Base-by-base conservation (phyloP, 305 asterid species). In the Solanum chacoense region DNA sequence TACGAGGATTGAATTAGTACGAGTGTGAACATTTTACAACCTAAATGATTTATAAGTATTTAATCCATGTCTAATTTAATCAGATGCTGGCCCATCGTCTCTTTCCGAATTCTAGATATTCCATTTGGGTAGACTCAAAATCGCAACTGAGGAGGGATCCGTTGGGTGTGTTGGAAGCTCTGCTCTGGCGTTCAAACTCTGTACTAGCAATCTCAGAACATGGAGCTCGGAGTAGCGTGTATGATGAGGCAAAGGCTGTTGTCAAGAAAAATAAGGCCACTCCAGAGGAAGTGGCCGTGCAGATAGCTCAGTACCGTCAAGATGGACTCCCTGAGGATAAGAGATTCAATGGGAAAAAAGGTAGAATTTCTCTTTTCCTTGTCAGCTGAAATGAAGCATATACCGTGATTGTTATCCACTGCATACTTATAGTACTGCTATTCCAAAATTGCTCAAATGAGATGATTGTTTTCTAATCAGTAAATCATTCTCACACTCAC, bases 41-140 rank as follows among this genome's bases (percentile, higher is more conserved):
- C 29, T 34, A 13, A 22, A 28, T 87, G 37, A 26, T 77, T 11
- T 87, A 38, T 65, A 22, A 88, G 75, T 34, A 75, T 88, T 34
- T 88, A 88, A 45, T 91, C 79, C 59, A 22, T 55, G 67, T 88
- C 31, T 86, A 74, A 86, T 92, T 34, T 89, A 90, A 85, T 89
- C 98, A 97, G 99, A 95, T 97, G 99, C 95, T 97, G 90, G 93
- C 98, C 50, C 99, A 97, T 91, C 99, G 99, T 84, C 98, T 98
- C 90, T 98, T 98, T 89, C 99, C 99, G 72, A 95, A 96, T 92
- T 91, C 99, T 72, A 93, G 92, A 91, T 98, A 95, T 91, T 98
- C 99, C 86, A 95, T 98, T 65, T 98, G 99, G 99, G 98, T 96
- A 81, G 99, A 98, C 90, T 98, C 98, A 3, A 98, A 98, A 91